A percentile compares a stretch with the other conserved stretches of the same genome.
These are phyloP conservation scores for Papiliotrema fonsecae DNA, from an alignment of 1,284 basidiomycete species.

Conservation along the genomic window DNA sequence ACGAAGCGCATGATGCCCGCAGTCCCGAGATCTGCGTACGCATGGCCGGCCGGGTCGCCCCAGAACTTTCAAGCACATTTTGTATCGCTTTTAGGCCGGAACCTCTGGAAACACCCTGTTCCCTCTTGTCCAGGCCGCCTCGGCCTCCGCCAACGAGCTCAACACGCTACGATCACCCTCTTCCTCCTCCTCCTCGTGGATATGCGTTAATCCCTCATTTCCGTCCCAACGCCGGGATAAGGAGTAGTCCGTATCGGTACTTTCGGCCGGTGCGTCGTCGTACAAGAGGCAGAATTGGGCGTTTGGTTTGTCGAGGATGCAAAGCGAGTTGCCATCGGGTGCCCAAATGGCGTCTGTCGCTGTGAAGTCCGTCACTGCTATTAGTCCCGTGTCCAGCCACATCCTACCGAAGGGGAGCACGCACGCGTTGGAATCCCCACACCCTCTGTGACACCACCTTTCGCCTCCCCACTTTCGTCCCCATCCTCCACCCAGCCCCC, in stretches of 20 bases:
- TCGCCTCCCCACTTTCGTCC: slow-evolving; percentile 3
- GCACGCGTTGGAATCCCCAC: slow-evolving; percentile 33
- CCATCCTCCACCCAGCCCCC: slow-evolving; percentile 27
- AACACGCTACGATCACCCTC: slow-evolving; percentile 5
- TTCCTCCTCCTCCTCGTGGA: slow-evolving; percentile 22
- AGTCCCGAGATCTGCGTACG: too few species aligned
- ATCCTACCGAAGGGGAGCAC: slow-evolving; percentile 4
- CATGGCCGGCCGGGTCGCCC: too few species aligned
- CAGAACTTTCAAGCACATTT: too few species aligned
- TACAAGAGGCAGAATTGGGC: slow-evolving; percentile 37
- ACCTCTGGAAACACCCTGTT: too few species aligned
- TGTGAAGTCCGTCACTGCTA: slow-evolving; percentile 21
- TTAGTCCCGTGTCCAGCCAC: too few species aligned
- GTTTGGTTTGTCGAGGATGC: slow-evolving; percentile 17
- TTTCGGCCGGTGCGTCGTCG: slow-evolving; percentile 13
- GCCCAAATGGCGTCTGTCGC: slow-evolving; percentile 24
- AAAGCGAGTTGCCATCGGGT: slow-evolving; percentile 31
- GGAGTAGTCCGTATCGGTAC: neutral
- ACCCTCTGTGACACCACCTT: slow-evolving; percentile 35
- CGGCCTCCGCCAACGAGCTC: slow-evolving; percentile 2
- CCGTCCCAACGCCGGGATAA: slow-evolving; percentile 5
- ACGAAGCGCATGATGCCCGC: too few species aligned
- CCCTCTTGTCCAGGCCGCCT: slow-evolving; percentile 1
- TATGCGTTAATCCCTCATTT: slow-evolving; percentile 20
- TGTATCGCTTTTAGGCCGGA: too few species aligned